Conservation (phyloP, 768 basidiomycete genomes). For the Tulasnella sp. region DNA sequence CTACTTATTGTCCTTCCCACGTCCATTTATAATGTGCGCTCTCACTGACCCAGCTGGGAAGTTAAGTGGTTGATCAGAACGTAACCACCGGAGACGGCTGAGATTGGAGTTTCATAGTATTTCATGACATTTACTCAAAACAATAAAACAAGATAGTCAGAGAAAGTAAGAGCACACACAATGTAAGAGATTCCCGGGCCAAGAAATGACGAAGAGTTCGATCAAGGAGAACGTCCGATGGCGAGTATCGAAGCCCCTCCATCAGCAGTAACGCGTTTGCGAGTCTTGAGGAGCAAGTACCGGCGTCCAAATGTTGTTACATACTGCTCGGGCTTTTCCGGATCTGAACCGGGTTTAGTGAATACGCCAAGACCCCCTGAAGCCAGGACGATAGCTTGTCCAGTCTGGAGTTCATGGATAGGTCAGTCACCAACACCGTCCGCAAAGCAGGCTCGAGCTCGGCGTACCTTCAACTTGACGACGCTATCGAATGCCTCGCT, state of each 20-base stretch:
- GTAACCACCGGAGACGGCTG: too few relatives aligned
- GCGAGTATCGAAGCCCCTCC: slow-evolving; percentile 58
- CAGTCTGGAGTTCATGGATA: slow-evolving; percentile 53
- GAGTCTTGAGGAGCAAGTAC: slow-evolving; percentile 63
- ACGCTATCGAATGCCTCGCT: slow-evolving; percentile 68
- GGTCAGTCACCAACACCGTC: neutral
- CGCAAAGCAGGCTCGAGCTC: neutral
- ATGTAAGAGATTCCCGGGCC: too few relatives aligned
- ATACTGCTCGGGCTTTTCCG: slow-evolving; percentile 25
- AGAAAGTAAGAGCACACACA: too few relatives aligned
- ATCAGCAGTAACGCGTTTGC: slow-evolving; percentile 63
- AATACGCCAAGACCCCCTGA: slow-evolving; percentile 62
- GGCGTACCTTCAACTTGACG: slow-evolving; percentile 61
- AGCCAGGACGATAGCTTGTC: slow-evolving; percentile 69
- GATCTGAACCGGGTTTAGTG: slow-evolving; percentile 35
- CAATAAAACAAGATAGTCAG: too few relatives aligned
- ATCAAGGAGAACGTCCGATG: neutral
- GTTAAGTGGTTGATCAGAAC: too few relatives aligned
- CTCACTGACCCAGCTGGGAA: too few relatives aligned
- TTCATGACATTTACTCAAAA: too few relatives aligned
- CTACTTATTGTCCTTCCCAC: too few relatives aligned
- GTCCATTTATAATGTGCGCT: too few relatives aligned
- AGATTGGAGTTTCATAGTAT: too few relatives aligned
- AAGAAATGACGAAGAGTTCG: neutral
- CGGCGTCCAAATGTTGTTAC: slow-evolving; percentile 57